Percentiles rank a stretch among this genome's conserved stretches.
Conservation (phyloP, 805 yeast genomes). For the Yarrowia phangngaensis region DNA sequence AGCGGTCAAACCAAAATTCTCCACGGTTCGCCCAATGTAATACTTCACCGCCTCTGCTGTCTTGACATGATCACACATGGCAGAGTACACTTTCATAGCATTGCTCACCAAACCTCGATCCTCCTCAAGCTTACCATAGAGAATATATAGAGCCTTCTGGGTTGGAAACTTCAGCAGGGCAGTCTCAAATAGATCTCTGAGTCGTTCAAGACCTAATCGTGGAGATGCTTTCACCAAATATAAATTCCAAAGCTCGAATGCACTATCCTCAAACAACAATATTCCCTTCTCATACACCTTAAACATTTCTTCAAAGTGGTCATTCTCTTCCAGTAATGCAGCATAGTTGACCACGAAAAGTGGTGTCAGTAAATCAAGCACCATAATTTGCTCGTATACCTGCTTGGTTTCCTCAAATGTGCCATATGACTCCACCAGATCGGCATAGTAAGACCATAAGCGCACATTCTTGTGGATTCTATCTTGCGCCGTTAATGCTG, state of each 20-base stretch:
- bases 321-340: conserved; percentile 50
- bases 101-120: conserved; percentile 49
- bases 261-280: conserved; percentile 53
- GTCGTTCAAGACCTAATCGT: conserved; percentile 46
- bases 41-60: conserved; percentile 44
- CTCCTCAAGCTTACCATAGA: conserved; percentile 63
- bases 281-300: conserved; percentile 67
- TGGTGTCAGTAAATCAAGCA: conserved; percentile 65
- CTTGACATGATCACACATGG: conserved; percentile 41
- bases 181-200: conserved; percentile 72
- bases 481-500: conserved; percentile 45
- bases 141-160: conserved; percentile 47
- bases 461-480: conserved; percentile 57
- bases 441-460: conserved; percentile 73
- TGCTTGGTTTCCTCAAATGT: conserved; percentile 40
- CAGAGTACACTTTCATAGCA: conserved; percentile 48
- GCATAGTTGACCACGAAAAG: conserved; percentile 64
- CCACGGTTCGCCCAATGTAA: conserved; percentile 44
- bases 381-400: conserved; percentile 53
- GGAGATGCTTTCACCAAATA: conserved; percentile 53
- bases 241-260: conserved; percentile 66
- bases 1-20: conserved; percentile 43
- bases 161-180: conserved; percentile 53
- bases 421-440: conserved; percentile 48
- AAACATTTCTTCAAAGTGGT: conserved; percentile 50